These are phyloP conservation scores for Xylariaceae sp. DNA, from an alignment of 2,329 filamentous ascomycete species.

Conservation along the genomic window DNA sequence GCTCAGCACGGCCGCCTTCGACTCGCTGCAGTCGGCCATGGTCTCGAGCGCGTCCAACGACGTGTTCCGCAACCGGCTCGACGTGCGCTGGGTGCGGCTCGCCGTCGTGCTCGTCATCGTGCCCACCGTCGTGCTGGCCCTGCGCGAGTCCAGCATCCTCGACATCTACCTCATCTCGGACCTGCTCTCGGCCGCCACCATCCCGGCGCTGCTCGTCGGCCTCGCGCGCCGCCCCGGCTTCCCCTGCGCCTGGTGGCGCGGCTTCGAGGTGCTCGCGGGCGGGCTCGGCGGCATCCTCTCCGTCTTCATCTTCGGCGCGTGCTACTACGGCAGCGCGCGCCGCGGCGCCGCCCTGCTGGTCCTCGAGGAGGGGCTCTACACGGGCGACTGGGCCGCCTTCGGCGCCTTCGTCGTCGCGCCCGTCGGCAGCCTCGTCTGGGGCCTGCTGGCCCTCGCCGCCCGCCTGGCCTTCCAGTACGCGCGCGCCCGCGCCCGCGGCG, in stretches of 20 bases:
- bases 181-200: slow-evolving; percentile 66
- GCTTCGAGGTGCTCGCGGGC: slow-evolving; percentile 72
- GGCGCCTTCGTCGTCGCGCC: slow-evolving; percentile 77
- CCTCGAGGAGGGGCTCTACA: slow-evolving; percentile 66
- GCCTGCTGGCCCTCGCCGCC: slow-evolving; percentile 51
- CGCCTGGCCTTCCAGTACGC: slow-evolving; percentile 53
- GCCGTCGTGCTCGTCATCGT: slow-evolving; percentile 66
- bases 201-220: slow-evolving; percentile 69
- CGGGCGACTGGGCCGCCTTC: slow-evolving; percentile 72
- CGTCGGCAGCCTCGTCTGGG: slow-evolving; percentile 66
- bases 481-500: slow-evolving; percentile 48
- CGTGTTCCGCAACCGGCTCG: slow-evolving; percentile 73
- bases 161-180: slow-evolving; percentile 81
- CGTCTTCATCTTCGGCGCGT: slow-evolving; percentile 72
- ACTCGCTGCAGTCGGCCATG: slow-evolving; percentile 76
- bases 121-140: slow-evolving; percentile 65
- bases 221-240: slow-evolving; percentile 53
- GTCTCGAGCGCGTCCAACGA: slow-evolving; percentile 80
- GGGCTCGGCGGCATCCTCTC: slow-evolving; percentile 70
- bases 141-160: slow-evolving; percentile 66
- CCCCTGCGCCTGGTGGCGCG: slow-evolving; percentile 70
- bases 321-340: slow-evolving; percentile 64
- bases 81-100: slow-evolving; percentile 64
- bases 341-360: slow-evolving; percentile 62
- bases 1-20: slow-evolving; percentile 70